A percentile compares a stretch with the other conserved stretches of the same genome.
Evolutionary conservation across 805 yeast species (phyloP).

Genomic region (Teunomyces cretensis): DNA sequence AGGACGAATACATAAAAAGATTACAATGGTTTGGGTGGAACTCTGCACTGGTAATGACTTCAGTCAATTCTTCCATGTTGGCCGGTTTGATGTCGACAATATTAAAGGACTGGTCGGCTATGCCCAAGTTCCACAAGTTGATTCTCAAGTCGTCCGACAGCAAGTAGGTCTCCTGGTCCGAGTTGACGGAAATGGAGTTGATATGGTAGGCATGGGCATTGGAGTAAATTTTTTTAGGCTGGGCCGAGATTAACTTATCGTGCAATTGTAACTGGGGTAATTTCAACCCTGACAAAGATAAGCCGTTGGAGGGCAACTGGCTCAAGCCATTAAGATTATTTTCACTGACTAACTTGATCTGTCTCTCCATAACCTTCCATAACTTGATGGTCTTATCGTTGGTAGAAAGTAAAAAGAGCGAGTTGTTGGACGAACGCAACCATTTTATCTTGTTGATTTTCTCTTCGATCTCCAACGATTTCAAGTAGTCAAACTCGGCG

Average conservation of each 20-base stretch:
- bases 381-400: conserved; percentile 98
- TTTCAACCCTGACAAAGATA: conserved; percentile 49
- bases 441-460: conserved; percentile 97
- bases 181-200: conserved; percentile 89
- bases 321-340: conserved; percentile 57
- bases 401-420: conserved; percentile 87
- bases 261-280: conserved; percentile 90
- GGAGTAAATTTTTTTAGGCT: conserved; percentile 85
- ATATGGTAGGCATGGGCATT: conserved; percentile 99
- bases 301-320: conserved; percentile 22
- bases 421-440: conserved; percentile 84
- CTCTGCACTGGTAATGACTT: conserved; percentile 94
- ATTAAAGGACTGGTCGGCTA: conserved; percentile 93
- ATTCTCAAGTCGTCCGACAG: conserved; percentile 92
- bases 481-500: conserved; percentile 96
- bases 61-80: conserved; percentile 98
- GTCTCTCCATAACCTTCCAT: conserved; percentile 94
- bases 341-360: conserved; percentile 87
- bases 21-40: conserved; percentile 94
- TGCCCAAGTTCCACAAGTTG: conserved; percentile 91
- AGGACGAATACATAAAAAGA: conserved; percentile 89
- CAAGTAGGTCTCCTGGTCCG: conserved; percentile 94
- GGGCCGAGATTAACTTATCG: conserved; percentile 92
- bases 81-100: conserved; percentile 97
- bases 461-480: conserved; percentile 95